A percentile compares a stretch with the other conserved stretches of the same genome.
These are phyloP conservation scores for Calvatia gigantea DNA, from an alignment of 768 basidiomycete species.

Conservation along the genomic window DNA sequence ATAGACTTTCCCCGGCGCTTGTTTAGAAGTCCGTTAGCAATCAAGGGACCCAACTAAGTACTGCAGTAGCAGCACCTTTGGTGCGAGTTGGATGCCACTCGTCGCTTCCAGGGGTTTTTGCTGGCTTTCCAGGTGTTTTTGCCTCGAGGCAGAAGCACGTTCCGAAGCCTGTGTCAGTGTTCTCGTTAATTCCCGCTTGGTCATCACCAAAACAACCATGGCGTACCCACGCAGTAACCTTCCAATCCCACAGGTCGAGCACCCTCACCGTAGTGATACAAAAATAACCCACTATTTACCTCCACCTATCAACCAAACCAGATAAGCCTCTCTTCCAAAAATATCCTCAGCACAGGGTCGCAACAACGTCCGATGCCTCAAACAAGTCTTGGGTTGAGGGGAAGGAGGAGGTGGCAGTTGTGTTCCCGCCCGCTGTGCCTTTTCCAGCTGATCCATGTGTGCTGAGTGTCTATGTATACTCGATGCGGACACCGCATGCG, in stretches of 20 bases:
- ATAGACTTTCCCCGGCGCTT: neutral
- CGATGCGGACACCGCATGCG: neutral
- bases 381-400: too few relatives aligned
- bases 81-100: neutral
- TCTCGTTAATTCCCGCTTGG: neutral
- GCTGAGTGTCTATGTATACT: neutral
- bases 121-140: neutral
- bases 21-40: neutral
- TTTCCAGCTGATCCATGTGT: neutral
- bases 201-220: neutral
- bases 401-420: neutral
- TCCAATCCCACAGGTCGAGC: conserved; percentile 1
- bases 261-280: neutral
- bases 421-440: neutral
- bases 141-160: too few relatives aligned
- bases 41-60: too few relatives aligned
- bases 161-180: neutral
- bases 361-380: neutral
- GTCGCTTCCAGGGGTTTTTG: neutral
- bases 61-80: too few relatives aligned
- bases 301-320: neutral
- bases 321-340: neutral
- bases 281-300: conserved; percentile 2
- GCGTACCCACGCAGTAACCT: conserved; percentile 1
- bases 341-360: neutral